A percentile compares a stretch with the other conserved stretches of the same genome.
Conservation (phyloP, 805 yeast species). For the Monosporozyma aquatica region DNA sequence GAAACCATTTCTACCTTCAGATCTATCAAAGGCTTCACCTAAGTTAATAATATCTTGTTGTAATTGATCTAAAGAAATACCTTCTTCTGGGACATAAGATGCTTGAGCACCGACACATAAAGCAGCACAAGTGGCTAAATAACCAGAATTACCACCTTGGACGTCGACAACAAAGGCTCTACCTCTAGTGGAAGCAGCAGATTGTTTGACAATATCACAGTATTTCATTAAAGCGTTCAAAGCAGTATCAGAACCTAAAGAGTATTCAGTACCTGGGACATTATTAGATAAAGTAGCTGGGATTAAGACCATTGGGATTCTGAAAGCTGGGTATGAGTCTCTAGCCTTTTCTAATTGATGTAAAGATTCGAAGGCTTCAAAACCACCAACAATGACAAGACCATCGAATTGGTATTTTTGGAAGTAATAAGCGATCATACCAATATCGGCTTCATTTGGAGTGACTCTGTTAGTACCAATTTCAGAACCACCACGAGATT, state of each 20-base stretch:
- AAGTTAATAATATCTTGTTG: slow-evolving; percentile 58
- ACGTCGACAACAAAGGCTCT: slow-evolving; percentile 75
- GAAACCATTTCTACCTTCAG: slow-evolving; percentile 54
- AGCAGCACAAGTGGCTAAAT: slow-evolving; percentile 60
- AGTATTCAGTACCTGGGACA: slow-evolving; percentile 76
- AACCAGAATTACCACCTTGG: slow-evolving; percentile 82
- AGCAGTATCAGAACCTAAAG: slow-evolving; percentile 69
- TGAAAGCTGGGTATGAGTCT: slow-evolving; percentile 55
- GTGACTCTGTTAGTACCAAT: slow-evolving; percentile 70
- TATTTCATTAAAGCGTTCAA: slow-evolving; percentile 59
- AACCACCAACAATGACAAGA: slow-evolving; percentile 68
- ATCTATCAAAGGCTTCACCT: slow-evolving; percentile 48
- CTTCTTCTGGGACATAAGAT: slow-evolving; percentile 69
- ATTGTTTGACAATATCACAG: slow-evolving; percentile 72
- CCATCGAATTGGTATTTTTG: slow-evolving; percentile 65
- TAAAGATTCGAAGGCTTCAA: slow-evolving; percentile 68
- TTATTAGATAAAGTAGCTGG: slow-evolving; percentile 77
- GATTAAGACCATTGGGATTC: slow-evolving; percentile 67
- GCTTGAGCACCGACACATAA: slow-evolving; percentile 66
- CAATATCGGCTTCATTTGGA: slow-evolving; percentile 58
- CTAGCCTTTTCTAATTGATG: slow-evolving; percentile 57
- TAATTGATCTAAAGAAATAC: slow-evolving; percentile 48
- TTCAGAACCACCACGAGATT: slow-evolving; percentile 68
- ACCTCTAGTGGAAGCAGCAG: slow-evolving; percentile 70
- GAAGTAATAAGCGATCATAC: slow-evolving; percentile 62